Evolutionary conservation across 768 basidiomycete genomes (phyloP).

Genomic region (Boletus coccyginus): DNA sequence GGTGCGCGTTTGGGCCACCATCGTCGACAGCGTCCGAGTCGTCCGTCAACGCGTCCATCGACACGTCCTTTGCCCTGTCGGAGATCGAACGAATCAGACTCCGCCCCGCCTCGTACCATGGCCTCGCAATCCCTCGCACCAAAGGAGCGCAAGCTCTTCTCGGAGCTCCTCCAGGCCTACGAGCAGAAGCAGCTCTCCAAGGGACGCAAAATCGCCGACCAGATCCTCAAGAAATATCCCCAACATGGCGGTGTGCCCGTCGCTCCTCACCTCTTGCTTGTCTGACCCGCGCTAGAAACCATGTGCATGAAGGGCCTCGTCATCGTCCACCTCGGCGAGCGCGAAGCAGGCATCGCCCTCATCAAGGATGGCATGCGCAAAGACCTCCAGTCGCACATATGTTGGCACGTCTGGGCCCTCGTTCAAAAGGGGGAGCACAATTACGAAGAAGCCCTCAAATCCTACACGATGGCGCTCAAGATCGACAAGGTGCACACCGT

Average conservation of each 20-base stretch:
- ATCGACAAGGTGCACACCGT: conserved; percentile 74
- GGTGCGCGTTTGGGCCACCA: conserved; percentile 76
- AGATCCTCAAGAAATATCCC: conserved; percentile 92
- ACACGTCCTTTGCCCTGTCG: not conserved
- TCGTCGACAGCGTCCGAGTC: conserved; percentile 34
- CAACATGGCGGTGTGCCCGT: conserved; percentile 87
- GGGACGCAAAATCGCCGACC: conserved; percentile 86
- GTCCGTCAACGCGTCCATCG: conserved; percentile 15
- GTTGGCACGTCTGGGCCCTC: conserved; percentile 97
- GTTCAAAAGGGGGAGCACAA: conserved; percentile 93
- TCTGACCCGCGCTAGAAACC: conserved; percentile 59
- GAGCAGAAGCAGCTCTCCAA: conserved; percentile 88
- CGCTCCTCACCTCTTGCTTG: not conserved
- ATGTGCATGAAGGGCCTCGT: conserved; percentile 95
- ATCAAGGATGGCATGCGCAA: conserved; percentile 81
- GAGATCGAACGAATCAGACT: too few species aligned
- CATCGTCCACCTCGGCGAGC: conserved; percentile 72
- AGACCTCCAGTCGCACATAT: conserved; percentile 88
- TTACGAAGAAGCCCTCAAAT: conserved; percentile 91
- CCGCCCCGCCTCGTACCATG: too few species aligned
- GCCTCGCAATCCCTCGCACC: conserved; percentile 49
- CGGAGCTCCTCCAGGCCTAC: conserved; percentile 81
- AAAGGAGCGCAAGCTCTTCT: conserved; percentile 85
- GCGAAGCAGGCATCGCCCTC: conserved; percentile 78
- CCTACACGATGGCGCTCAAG: conserved; percentile 83